Evolutionary conservation across 2,329 filamentous ascomycete species (phyloP).

Genomic region (Ophiostoma ulmi): DNA sequence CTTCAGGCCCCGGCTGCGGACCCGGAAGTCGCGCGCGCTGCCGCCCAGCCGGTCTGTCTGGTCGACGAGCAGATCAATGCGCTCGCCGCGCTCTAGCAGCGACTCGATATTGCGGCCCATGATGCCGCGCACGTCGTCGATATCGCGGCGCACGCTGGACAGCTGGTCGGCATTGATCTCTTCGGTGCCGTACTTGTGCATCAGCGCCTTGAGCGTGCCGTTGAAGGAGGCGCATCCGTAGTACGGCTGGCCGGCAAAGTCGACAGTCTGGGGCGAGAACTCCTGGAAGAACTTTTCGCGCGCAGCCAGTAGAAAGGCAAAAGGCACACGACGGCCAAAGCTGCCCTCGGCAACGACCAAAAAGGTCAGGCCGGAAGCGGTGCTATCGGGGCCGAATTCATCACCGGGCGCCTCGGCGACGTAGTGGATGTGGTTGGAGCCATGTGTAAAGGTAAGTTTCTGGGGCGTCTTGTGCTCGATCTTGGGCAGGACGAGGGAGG

Average conservation of each 20-base stretch:
- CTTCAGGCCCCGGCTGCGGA: constrained; percentile 79
- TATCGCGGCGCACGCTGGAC: constrained; percentile 76
- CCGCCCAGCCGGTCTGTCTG: constrained; percentile 92
- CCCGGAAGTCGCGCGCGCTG: constrained; percentile 82
- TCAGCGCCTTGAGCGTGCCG: constrained; percentile 65
- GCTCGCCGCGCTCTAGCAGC: constrained; percentile 81
- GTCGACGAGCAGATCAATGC: constrained; percentile 88
- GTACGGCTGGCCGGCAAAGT: constrained; percentile 73
- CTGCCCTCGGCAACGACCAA: constrained; percentile 79
- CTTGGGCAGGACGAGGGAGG: constrained; percentile 91
- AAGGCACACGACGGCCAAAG: constrained; percentile 82
- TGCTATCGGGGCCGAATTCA: constrained; percentile 41
- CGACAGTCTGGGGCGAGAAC: constrained; percentile 60
- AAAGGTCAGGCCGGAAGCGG: constrained; percentile 78
- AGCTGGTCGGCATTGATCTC: constrained; percentile 72
- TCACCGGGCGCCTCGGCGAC: constrained; percentile 75
- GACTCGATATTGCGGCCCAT: constrained; percentile 96
- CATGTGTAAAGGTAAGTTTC: constrained; percentile 92
- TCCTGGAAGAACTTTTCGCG: constrained; percentile 77
- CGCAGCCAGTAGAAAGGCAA: constrained; percentile 86
- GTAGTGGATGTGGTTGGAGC: constrained; percentile 91
- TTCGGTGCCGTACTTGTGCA: constrained; percentile 76
- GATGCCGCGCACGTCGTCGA: constrained; percentile 85
- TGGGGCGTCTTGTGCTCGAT: constrained; percentile 75
- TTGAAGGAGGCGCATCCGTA: constrained; percentile 93